These are phyloP conservation scores for Phytopythium sindhum DNA, from an alignment of 352 stramenopile genomes.

Conservation along the genomic window DNA sequence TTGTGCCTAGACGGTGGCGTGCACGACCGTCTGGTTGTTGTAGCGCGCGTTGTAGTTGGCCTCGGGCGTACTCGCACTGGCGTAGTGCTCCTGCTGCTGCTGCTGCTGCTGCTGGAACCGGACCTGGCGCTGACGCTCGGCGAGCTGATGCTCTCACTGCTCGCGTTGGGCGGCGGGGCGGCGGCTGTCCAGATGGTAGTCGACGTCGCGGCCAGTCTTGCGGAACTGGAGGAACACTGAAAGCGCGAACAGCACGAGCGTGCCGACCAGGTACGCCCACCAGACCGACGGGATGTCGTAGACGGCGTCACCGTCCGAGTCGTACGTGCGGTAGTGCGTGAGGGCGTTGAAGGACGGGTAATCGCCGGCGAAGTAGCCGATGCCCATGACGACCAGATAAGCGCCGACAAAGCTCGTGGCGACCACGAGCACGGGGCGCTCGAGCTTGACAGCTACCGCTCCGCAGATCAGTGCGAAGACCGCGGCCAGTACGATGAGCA, in stretches of 20 bases:
- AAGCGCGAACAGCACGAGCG: constrained; percentile 44
- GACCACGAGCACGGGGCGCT: constrained; percentile 51
- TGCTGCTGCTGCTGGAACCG: constrained; percentile 1
- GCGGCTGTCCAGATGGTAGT: constrained; percentile 27
- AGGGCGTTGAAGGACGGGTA: constrained; percentile 58
- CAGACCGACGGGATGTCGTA: constrained; percentile 46
- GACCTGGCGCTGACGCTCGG: background rate
- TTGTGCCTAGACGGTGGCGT: constrained; percentile 1
- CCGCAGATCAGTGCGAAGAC: constrained; percentile 46
- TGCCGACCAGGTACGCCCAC: constrained; percentile 60
- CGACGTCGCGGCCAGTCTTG: constrained; percentile 33
- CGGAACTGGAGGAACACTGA: constrained; percentile 46
- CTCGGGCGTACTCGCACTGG: background rate
- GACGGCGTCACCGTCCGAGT: constrained; percentile 26
- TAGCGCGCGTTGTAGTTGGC: constrained; percentile 6
- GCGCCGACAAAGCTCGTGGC: constrained; percentile 46
- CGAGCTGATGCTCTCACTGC: background rate
- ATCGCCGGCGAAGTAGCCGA: constrained; percentile 60
- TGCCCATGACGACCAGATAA: constrained; percentile 42
- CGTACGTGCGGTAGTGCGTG: constrained; percentile 25
- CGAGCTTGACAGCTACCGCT: constrained; percentile 40
- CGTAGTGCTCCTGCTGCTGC: constrained; percentile 5
- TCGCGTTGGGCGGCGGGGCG: constrained; percentile 1
- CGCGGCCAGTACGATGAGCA: constrained; percentile 43
- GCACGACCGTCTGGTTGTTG: background rate